phyloP scores from a whole-genome alignment of 331 rosid genomes.

The Cucumis variabilis region DNA sequence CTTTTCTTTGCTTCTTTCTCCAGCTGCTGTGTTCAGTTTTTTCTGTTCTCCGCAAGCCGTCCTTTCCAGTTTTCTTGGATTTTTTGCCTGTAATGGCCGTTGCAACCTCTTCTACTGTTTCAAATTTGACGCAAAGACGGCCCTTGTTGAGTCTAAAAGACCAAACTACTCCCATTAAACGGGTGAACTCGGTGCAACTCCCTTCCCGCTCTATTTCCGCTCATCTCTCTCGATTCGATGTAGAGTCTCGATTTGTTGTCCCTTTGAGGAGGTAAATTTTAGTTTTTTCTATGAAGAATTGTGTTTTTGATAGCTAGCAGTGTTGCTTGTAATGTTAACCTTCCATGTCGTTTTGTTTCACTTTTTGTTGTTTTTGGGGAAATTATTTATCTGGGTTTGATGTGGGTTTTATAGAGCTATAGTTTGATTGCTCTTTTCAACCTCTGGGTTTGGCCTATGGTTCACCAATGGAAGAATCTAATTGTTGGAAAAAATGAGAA shows the following conservation, averaged over 20 bases:
- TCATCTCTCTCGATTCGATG: conserved; percentile 28
- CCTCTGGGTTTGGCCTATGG: neutral
- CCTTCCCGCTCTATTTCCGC: conserved; percentile 31
- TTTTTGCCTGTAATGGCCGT: conserved; percentile 46
- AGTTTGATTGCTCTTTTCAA: neutral
- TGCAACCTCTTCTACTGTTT: conserved; percentile 42
- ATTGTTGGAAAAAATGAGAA: neutral
- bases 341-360: neutral
- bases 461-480: conserved; percentile 3
- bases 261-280: conserved; percentile 29
- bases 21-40: conserved; percentile 4
- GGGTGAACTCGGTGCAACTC: conserved; percentile 36
- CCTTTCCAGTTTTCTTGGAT: conserved; percentile 2
- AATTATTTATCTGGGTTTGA: neutral
- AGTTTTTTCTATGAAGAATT: neutral
- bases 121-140: conserved; percentile 34
- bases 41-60: neutral
- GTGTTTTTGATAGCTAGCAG: neutral
- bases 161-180: conserved; percentile 17
- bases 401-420: neutral
- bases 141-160: conserved; percentile 36
- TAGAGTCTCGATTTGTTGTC: conserved; percentile 32
- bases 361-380: neutral
- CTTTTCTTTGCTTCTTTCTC: neutral
- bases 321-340: neutral